These are phyloP conservation scores for Ophiosphaerella korrae DNA, from an alignment of 2,329 filamentous ascomycete species.

Conservation along the genomic window DNA sequence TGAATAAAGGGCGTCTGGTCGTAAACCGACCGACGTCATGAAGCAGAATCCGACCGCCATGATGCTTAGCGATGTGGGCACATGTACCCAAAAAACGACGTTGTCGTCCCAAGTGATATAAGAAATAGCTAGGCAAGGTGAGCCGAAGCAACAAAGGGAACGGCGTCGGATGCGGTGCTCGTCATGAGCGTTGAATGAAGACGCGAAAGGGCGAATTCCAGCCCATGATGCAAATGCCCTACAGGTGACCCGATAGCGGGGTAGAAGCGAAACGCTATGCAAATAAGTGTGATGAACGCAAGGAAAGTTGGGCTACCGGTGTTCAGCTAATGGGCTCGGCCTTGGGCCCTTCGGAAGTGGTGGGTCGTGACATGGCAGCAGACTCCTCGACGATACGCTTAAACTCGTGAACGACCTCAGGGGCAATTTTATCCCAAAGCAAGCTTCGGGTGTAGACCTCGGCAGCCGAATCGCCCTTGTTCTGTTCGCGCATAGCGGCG, in stretches of 20 bases:
- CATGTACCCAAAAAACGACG: conserved; percentile 32
- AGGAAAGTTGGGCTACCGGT: conserved; percentile 23
- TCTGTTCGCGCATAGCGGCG: conserved; percentile 73
- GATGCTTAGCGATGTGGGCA: conserved; percentile 33
- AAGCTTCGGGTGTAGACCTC: conserved; percentile 93
- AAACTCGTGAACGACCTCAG: conserved; percentile 90
- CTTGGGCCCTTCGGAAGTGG: conserved; percentile 41
- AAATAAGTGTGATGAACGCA: conserved; percentile 35
- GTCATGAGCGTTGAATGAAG: conserved; percentile 15
- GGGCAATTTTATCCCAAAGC: conserved; percentile 91
- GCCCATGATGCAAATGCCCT: conserved; percentile 45
- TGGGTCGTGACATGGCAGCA: conserved; percentile 49
- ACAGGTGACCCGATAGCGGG: conserved; percentile 24
- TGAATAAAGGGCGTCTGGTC: conserved; percentile 16
- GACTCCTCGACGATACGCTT: conserved; percentile 86
- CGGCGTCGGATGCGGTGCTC: conserved; percentile 29
- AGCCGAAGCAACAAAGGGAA: conserved; percentile 27
- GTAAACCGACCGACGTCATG: conserved; percentile 20
- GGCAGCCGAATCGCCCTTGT: conserved; percentile 72
- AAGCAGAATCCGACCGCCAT: conserved; percentile 34
- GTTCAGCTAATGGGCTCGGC: conserved; percentile 36
- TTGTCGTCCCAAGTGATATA: conserved; percentile 40
- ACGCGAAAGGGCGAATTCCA: conserved; percentile 28
- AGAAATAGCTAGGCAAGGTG: conserved; percentile 26
- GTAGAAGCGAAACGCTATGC: conserved; percentile 44